A percentile compares a stretch with the other conserved stretches of the same genome.
phyloP scores from a whole-genome alignment of 2,329 filamentous ascomycete genomes.

The Trichoderma gracile region DNA sequence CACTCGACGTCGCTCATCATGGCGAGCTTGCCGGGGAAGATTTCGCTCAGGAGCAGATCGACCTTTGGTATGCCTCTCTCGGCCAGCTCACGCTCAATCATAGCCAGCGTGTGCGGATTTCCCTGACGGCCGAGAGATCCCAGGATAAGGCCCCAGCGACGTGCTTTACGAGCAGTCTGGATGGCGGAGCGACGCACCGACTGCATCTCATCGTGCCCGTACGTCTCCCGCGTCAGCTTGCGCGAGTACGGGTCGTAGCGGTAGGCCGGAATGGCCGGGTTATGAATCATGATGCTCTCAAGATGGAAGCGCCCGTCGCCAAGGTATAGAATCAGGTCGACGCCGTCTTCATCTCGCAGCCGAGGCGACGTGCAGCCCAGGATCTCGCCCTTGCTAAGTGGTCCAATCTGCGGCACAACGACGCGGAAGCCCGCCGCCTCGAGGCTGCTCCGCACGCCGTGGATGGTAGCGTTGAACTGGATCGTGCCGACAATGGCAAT shows the following conservation, averaged over 20 bases:
- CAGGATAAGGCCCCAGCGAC: conserved; percentile 93
- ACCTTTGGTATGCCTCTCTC: conserved; percentile 76
- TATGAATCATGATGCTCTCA: conserved; percentile 99
- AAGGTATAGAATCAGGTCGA: conserved; percentile 83
- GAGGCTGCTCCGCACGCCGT: conserved; percentile 75
- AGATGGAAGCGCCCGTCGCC: conserved; percentile 94
- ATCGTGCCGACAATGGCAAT: conserved; percentile 95
- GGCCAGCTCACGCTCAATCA: conserved; percentile 78
- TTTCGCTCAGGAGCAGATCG: conserved; percentile 86
- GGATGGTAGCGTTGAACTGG: conserved; percentile 96
- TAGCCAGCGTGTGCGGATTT: conserved; percentile 85
- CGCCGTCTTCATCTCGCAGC: conserved; percentile 56
- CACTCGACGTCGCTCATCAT: conserved; percentile 94
- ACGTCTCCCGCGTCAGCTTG: conserved; percentile 85
- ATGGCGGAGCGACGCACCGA: conserved; percentile 77
- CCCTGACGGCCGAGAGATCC: conserved; percentile 91
- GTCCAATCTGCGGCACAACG: conserved; percentile 87
- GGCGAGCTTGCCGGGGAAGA: conserved; percentile 92
- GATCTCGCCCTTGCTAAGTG: conserved; percentile 92
- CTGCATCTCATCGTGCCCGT: conserved; percentile 90
- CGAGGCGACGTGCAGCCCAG: conserved; percentile 93
- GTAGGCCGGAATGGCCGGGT: conserved; percentile 86
- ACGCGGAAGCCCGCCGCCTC: conserved; percentile 83
- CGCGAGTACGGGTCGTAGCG: conserved; percentile 96
- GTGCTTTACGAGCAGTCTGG: conserved; percentile 68